Conservation (phyloP, 2,329 filamentous ascomycete genomes). For the Cladophialophora exuberans region DNA sequence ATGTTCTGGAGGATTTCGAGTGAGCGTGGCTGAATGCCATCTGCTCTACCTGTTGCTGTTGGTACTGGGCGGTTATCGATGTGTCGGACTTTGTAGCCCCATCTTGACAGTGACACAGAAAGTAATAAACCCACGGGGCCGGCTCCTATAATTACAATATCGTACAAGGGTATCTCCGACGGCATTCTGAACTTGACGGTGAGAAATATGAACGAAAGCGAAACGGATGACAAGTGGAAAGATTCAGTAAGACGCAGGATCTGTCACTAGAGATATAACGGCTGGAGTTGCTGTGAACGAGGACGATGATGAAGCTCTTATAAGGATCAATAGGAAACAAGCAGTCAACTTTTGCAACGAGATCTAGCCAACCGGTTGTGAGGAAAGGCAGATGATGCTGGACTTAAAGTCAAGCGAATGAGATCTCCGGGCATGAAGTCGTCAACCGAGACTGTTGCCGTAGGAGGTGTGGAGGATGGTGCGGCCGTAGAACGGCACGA, state of each 20-base stretch:
- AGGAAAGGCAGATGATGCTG: slow-evolving; percentile 18
- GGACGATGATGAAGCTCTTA: not conserved
- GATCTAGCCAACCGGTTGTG: slow-evolving; percentile 13
- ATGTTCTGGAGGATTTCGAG: slow-evolving; percentile 86
- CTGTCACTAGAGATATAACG: no score
- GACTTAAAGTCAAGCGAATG: slow-evolving; percentile 3
- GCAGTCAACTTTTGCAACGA: slow-evolving; percentile 1
- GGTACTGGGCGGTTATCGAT: slow-evolving; percentile 88
- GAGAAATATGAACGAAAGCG: not conserved
- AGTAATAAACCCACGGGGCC: slow-evolving; percentile 87
- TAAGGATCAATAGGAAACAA: not conserved
- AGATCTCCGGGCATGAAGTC: slow-evolving; percentile 1
- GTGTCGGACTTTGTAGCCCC: slow-evolving; percentile 94
- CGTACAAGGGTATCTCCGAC: slow-evolving; percentile 38
- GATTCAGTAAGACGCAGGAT: not conserved
- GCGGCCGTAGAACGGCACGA: not conserved
- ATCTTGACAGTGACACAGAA: slow-evolving; percentile 83
- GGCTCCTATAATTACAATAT: slow-evolving; percentile 82
- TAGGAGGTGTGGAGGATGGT: not conserved
- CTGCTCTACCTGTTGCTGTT: slow-evolving; percentile 82
- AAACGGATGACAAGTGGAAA: not conserved
- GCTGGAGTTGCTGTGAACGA: no score
- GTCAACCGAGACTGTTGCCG: slow-evolving; percentile 21
- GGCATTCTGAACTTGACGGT: slow-evolving; percentile 21
- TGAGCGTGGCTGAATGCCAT: slow-evolving; percentile 89